Conservation (phyloP, 2,329 filamentous ascomycete species). For the Diaporthe eres region DNA sequence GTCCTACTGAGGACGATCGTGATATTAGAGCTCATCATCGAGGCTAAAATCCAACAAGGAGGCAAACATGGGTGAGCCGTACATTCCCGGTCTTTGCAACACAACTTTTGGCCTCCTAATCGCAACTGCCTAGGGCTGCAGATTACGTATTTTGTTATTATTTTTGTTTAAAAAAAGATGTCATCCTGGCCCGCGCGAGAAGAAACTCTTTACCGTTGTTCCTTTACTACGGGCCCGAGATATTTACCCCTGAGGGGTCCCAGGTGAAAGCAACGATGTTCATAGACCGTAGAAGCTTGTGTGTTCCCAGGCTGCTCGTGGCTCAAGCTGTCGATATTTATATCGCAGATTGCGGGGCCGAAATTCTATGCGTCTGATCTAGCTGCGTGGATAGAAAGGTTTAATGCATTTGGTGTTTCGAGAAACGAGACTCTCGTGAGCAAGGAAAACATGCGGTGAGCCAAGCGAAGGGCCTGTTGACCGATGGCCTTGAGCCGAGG, state of each 20-base stretch:
- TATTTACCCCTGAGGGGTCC: neutral
- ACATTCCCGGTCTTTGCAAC: neutral
- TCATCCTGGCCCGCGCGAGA: neutral
- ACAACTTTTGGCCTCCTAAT: no score
- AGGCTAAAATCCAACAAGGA: neutral
- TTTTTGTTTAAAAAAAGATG: neutral
- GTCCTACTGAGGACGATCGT: no score
- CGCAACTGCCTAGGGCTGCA: neutral
- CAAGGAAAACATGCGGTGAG: neutral
- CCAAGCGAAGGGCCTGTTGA: neutral
- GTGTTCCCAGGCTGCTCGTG: neutral
- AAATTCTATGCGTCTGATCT: neutral
- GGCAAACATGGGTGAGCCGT: neutral
- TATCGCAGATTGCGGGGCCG: neutral
- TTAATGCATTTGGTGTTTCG: neutral
- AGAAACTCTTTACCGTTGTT: neutral
- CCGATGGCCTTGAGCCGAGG: slow-evolving; percentile 9
- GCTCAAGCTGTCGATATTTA: neutral
- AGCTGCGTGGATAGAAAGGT: neutral
- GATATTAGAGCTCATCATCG: neutral
- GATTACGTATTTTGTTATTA: neutral
- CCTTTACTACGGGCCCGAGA: neutral
- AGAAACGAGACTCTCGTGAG: neutral
- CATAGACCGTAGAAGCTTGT: no score
- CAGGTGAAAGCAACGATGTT: neutral